Base-by-base conservation (phyloP, 345 rosid species). In the Acer saccharum region DNA sequence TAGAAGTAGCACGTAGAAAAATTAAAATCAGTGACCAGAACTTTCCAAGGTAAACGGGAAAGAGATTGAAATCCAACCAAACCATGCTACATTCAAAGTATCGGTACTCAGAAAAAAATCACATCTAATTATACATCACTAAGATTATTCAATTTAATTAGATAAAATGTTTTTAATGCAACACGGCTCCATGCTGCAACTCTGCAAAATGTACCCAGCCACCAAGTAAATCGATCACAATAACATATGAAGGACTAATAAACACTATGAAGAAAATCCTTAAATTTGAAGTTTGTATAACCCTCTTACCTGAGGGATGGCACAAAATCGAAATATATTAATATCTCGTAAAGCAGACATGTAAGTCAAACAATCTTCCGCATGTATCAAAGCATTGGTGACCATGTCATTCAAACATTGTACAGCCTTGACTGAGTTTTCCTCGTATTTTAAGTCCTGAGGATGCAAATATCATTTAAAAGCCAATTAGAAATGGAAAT, bases 331-430 rank as follows among this genome's bases (percentile, higher is more conserved):
- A 76, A 94, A 93, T 75, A 90, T 91, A 76, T 93, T 82, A 76
- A 92, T 91, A 76, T 90, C 93, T 58, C 76, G 89, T 73, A 94
- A 79, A 17, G 83, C 84, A 72, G 88, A 76, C 96, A 94, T 86
- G 89, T 91, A 93, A 6, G 80, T 89, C 77, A 97, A 77, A 87
- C 94, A 93, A 84, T 97, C 98, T 71, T 94, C 96, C 65, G 79
- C 78, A 76, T 93, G 98, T 9, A 65, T 79, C 81, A 97, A 79
- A 69, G 97, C 94, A 87, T 93, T 93, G 32, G 98, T 90, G 75
- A 97, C 88, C 98, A 94, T 89, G 70, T 97, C 99, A 82, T 97
- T 97, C 87, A 97, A 83, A 84, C 99, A 97, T 69, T 86, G 89
- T 81, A 94, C 93, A 73, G 99, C 91, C 83, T 94, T 87, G 61